Evolutionary conservation across 169 alveolate species (phyloP).

Genomic region (Eimeria brunetti): DNA sequence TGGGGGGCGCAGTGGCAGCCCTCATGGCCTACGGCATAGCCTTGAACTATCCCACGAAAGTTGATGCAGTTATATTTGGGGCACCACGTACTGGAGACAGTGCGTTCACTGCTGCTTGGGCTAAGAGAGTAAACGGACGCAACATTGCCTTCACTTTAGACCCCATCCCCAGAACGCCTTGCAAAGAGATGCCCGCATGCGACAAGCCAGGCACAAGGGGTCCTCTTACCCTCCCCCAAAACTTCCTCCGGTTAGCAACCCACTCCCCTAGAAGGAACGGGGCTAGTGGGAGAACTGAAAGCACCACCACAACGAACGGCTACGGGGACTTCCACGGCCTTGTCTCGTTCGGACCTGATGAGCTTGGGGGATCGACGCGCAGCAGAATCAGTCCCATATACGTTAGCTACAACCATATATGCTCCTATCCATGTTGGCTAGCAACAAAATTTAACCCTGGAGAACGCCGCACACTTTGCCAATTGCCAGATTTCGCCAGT

Average conservation of each 20-base stretch:
- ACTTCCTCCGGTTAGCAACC: constrained; percentile 26
- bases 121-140: constrained; percentile 75
- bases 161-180: constrained; percentile 63
- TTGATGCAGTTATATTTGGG: constrained; percentile 75
- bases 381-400: constrained; percentile 51
- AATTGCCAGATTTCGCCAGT: constrained; percentile 36
- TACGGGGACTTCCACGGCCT: constrained; percentile 65
- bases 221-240: constrained; percentile 43
- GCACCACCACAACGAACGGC: constrained; percentile 43
- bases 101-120: constrained; percentile 67
- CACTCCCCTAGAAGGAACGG: constrained; percentile 52
- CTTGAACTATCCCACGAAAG: constrained; percentile 38
- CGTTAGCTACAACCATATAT: constrained; percentile 72
- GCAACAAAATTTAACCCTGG: constrained; percentile 61
- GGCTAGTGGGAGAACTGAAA: constrained; percentile 38
- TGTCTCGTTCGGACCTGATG: constrained; percentile 64
- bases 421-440: constrained; percentile 80
- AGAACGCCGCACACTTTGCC: constrained; percentile 63
- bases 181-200: constrained; percentile 76
- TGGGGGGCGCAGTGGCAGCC: constrained; percentile 80
- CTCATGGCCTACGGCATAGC: constrained; percentile 76
- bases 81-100: constrained; percentile 79
- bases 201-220: constrained; percentile 58
- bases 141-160: constrained; percentile 46
- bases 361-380: constrained; percentile 60